Percentiles rank a stretch among this genome's conserved stretches.
These are phyloP conservation scores for Backusella psychrophila DNA, from an alignment of 192 early-diverging fungal species.

Conservation along the genomic window DNA sequence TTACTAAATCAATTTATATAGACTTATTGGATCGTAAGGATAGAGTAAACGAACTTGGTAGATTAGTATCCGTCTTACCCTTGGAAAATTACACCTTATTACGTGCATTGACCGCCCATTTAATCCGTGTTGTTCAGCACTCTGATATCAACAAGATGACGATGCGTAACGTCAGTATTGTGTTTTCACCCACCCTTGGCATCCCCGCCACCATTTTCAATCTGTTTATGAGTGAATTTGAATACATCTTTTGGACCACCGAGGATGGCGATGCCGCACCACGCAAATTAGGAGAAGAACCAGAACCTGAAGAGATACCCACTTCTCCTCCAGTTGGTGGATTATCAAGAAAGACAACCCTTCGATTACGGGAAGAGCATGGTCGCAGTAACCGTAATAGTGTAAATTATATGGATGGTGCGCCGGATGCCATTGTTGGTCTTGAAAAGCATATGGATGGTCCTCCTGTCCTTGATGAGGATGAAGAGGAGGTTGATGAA, in stretches of 20 bases:
- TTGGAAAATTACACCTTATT: slow-evolving; percentile 89
- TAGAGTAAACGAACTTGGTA: slow-evolving; percentile 78
- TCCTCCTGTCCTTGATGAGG: slow-evolving; percentile 22
- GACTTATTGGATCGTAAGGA: slow-evolving; percentile 80
- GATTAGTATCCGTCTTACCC: slow-evolving; percentile 76
- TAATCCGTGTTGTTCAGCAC: slow-evolving; percentile 85
- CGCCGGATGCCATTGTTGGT: slow-evolving; percentile 38
- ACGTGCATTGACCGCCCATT: slow-evolving; percentile 82
- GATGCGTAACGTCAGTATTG: slow-evolving; percentile 91
- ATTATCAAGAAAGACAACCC: slow-evolving; percentile 17
- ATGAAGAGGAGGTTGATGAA: slow-evolving; percentile 45
- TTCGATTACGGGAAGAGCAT: slow-evolving; percentile 18
- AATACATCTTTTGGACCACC: slow-evolving; percentile 78
- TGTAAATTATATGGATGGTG: slow-evolving; percentile 44
- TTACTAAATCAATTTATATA: slow-evolving; percentile 9
- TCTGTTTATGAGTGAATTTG: slow-evolving; percentile 88
- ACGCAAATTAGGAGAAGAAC: slow-evolving; percentile 15
- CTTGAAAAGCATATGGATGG: slow-evolving; percentile 39
- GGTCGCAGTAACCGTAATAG: slow-evolving; percentile 47
- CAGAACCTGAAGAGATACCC: not conserved
- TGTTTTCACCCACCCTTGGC: slow-evolving; percentile 92
- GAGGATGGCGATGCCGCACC: slow-evolving; percentile 59
- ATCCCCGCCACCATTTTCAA: slow-evolving; percentile 94
- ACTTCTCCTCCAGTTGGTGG: not conserved
- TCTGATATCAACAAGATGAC: slow-evolving; percentile 92